phyloP scores from a whole-genome alignment of 352 stramenopile genomes.

The Thalassiosira livingstoniorum region DNA sequence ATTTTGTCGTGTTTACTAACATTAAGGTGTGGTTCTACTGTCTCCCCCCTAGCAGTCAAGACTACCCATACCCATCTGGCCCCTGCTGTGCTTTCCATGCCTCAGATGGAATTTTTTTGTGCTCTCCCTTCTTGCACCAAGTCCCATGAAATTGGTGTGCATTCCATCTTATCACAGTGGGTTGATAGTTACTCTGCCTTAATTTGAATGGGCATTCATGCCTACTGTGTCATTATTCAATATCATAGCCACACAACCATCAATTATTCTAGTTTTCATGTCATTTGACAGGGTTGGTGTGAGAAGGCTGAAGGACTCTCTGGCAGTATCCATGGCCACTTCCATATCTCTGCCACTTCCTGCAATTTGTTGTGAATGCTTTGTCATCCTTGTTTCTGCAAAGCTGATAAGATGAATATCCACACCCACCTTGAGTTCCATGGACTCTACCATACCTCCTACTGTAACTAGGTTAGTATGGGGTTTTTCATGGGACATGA shows the following conservation, averaged over 20 bases:
- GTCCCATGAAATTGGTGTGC: not conserved
- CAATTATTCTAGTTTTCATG: not conserved
- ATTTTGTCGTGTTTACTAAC: not conserved
- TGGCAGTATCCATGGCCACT: not conserved
- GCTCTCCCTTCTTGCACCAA: not conserved
- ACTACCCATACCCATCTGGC: not conserved
- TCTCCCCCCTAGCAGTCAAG: too few relatives aligned
- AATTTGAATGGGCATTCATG: constrained; percentile 45
- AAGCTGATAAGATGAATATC: too few relatives aligned
- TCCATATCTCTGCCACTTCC: not conserved
- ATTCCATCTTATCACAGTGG: not conserved
- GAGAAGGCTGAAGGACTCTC: not conserved
- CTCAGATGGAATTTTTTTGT: not conserved
- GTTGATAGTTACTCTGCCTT: not conserved
- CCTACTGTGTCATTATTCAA: not conserved
- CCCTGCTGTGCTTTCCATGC: not conserved
- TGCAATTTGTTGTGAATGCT: not conserved
- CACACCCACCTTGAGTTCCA: too few relatives aligned
- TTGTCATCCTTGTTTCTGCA: too few relatives aligned
- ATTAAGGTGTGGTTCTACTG: too few relatives aligned
- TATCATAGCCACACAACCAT: constrained; percentile 5
- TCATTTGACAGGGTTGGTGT: not conserved
- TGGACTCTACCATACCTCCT: too few relatives aligned
- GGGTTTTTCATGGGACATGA: not conserved
- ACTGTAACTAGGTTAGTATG: too few relatives aligned